Conservation (phyloP, 1,284 basidiomycete species). For the Termitomyces sp. region DNA sequence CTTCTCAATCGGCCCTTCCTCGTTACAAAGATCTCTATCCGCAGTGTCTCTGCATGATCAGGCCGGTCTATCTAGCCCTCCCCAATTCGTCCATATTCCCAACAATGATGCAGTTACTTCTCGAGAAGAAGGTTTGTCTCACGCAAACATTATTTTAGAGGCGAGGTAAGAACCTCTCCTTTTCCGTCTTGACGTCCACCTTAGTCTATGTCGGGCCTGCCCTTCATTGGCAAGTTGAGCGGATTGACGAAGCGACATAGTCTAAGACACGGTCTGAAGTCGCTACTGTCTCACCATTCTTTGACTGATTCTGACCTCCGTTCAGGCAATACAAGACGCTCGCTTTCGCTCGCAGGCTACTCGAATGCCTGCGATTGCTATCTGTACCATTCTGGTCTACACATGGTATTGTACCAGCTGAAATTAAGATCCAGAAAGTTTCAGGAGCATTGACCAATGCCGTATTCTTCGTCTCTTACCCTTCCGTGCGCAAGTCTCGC, state of each 20-base stretch:
- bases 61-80: conserved; percentile 31
- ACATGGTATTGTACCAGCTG: conserved; percentile 39
- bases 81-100: conserved; percentile 39
- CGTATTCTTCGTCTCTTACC: conserved; percentile 85
- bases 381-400: conserved; percentile 56
- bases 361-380: conserved; percentile 51
- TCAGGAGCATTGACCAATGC: conserved; percentile 91
- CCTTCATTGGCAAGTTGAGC: conserved; percentile 25
- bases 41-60: conserved; percentile 30
- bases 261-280: conserved; percentile 31
- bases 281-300: conserved; percentile 21
- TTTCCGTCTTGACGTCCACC: conserved; percentile 17
- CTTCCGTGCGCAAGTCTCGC: conserved; percentile 43
- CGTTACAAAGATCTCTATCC: conserved; percentile 25
- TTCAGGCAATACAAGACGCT: conserved; percentile 62
- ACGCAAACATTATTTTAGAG: conserved; percentile 59
- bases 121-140: conserved; percentile 58
- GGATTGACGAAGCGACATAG: conserved; percentile 12
- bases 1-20: conserved; percentile 19
- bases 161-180: conserved; percentile 57
- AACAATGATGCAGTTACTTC: conserved; percentile 41
- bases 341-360: conserved; percentile 54
- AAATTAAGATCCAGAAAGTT: conserved; percentile 71
- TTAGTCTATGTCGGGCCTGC: conserved; percentile 19
- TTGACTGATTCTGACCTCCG: conserved; percentile 16